Base-by-base conservation (phyloP, 78 protist genomes). In the Speleostelium caveatum region DNA sequence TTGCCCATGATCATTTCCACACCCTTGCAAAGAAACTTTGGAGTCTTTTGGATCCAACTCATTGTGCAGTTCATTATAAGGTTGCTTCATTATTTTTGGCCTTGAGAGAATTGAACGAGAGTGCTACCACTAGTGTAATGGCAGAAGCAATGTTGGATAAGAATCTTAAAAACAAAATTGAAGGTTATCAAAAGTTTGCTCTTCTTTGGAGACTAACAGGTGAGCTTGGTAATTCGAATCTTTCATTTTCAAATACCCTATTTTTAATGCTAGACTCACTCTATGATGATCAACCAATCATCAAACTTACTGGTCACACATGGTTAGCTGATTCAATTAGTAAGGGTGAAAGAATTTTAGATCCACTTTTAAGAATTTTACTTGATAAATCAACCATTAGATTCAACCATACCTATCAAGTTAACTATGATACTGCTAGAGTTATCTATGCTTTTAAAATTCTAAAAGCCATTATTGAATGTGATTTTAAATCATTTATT, bases 231-330 rank as follows among this genome's bases (percentile, higher is more conserved):
- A 86, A 53, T 41, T 58, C 61, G 0, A 35, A 87, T 22, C 26
- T 67, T 28, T 79, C 86, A 8, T 75, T 91, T 59, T 79, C 90
- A 60, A 71, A 80, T 24, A 91, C 88, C 0, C 72, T 91, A 1
- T 91, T 91, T 30, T 33, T 91, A 0, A 91, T 91, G 95, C 35
- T 91, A 10, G 95, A 91, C 53, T 68, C 86, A 16, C 59, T 91
- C 4, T 3, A 67, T n/a, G 80, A 91, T 42, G 86, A 77, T 2
- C 87, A 91, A 65, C 95, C 95, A 41, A 67, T 76, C 77, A 85
- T 80, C 22, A 60, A 78, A 22, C 60, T 91, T 59, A 85, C 86
- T 6, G 95, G 95, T 42, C 87, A 74, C 33, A 76, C 95, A 17
- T 91, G 95, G 95, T 60, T 77, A 2, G 86, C 90, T 0, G 90